Conservation (phyloP, 768 basidiomycete species). For the Agaricus bisporus region DNA sequence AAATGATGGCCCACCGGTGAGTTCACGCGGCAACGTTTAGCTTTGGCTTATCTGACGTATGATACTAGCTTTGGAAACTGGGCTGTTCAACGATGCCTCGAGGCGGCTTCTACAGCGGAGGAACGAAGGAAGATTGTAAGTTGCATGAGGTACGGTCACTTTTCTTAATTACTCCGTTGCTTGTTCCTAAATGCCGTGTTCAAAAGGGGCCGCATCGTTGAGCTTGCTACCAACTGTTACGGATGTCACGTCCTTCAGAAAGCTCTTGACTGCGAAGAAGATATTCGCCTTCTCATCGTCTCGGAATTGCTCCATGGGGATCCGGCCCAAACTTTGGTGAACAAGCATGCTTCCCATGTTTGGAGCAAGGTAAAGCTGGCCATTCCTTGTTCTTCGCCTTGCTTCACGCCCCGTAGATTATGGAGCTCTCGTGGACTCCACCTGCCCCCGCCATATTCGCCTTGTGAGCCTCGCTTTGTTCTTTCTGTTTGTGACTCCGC, state of each 20-base stretch:
- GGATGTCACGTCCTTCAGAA: constrained; percentile 88
- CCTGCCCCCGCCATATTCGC: constrained; percentile 85
- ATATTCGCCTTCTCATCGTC: constrained; percentile 75
- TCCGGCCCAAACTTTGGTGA: constrained; percentile 80
- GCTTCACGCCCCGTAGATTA: constrained; percentile 45
- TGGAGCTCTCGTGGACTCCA: constrained; percentile 85
- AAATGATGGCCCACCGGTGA: constrained; percentile 90
- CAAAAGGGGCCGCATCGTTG: constrained; percentile 71
- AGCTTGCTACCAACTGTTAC: constrained; percentile 84
- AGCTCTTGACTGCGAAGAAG: constrained; percentile 87
- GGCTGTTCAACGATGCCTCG: constrained; percentile 85
- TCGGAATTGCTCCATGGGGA: constrained; percentile 81
- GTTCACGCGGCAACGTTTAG: constrained; percentile 7
- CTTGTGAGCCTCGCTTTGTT: constrained; percentile 42
- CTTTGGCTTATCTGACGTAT: constrained; percentile 8
- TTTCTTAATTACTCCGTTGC: neutral
- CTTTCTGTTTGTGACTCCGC: neutral
- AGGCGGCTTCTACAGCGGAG: constrained; percentile 67
- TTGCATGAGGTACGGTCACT: constrained; percentile 68
- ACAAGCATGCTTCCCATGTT: constrained; percentile 88
- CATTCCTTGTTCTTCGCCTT: neutral
- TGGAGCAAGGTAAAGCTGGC: constrained; percentile 72
- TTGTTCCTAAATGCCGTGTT: neutral
- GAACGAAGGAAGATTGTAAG: constrained; percentile 75
- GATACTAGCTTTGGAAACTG: constrained; percentile 76